Conservation (phyloP, 495 filamentous ascomycete genomes). For the Xylaria nigripes region DNA sequence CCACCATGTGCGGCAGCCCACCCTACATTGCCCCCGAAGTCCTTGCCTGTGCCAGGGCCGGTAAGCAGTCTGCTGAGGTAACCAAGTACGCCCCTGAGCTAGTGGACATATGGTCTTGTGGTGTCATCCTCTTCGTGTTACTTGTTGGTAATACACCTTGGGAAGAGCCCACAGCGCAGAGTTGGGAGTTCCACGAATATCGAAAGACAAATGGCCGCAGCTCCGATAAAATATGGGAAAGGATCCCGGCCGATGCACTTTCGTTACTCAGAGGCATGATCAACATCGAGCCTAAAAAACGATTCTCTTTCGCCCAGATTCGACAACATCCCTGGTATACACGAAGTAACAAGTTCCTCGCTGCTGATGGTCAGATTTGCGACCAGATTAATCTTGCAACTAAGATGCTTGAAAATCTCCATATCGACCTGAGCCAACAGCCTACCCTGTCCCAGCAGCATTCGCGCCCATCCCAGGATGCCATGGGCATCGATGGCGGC, state of each 20-base stretch:
- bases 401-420: conserved; percentile 85
- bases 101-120: conserved; percentile 94
- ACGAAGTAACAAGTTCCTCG: conserved; percentile 67
- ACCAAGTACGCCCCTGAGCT: conserved; percentile 72
- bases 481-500: conserved; percentile 49
- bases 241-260: conserved; percentile 64
- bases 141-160: conserved; percentile 95
- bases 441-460: conserved; percentile 46
- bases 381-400: conserved; percentile 81
- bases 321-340: conserved; percentile 95
- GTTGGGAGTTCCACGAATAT: conserved; percentile 82
- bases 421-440: conserved; percentile 75
- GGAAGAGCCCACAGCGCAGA: conserved; percentile 78
- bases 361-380: conserved; percentile 60
- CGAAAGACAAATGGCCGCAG: conserved; percentile 68
- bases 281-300: conserved; percentile 61
- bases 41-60: conserved; percentile 40
- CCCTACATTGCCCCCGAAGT: conserved; percentile 97
- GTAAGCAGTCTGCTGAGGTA: conserved; percentile 43
- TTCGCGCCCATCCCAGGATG: conserved; percentile 32
- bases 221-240: conserved; percentile 77
- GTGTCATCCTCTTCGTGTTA: conserved; percentile 91
- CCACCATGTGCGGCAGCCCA: conserved; percentile 89
- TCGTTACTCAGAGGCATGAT: conserved; percentile 94
- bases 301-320: conserved; percentile 85